Base-by-base conservation (phyloP, 2,329 filamentous ascomycete species). In the Rhytidhysteron rufulum region DNA sequence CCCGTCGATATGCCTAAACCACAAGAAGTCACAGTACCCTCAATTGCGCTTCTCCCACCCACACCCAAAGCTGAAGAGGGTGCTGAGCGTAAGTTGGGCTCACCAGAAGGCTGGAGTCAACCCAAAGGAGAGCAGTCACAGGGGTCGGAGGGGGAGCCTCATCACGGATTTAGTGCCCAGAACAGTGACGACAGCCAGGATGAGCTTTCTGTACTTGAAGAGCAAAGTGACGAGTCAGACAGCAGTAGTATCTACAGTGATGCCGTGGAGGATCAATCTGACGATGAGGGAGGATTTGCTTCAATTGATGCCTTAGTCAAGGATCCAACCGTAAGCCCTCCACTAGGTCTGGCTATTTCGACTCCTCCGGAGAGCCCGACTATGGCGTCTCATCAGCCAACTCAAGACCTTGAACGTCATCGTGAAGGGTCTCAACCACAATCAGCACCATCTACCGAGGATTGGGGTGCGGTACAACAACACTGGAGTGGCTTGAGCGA, bases 281-380 rank as follows among this genome's bases (percentile, higher is more conserved):
- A 27, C 24, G 82, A 85, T 29, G 77, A 75, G 2, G 77, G 78
- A 34, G 85, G 83, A 0, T 90, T 88, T 53, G 72, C 80, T 54
- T 89, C 85, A 4, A 71, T 90, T 6, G 77, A 89, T 60, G 86
- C 86, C 9, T 78, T 89, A 7, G 74, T 88, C 1, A 77, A 82
- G 16, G 80, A 74, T 34, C 80, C 84, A 3, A 52, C 71, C 2
- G 47, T 57, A 37, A 47, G 59, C 24, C 50, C 55, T 33, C 32
- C 51, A 33, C 31, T 52, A 33, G 36, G 56, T 27, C 31, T 60
- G 17, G 47, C 56, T 43, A 44, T 37, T 7, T 60, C 58, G 16
- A 50, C 46, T 40, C 50, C 55, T 37, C 57, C 53, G n/a, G 47
- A 53, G 31, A 42, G 41, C 22, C 48, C 35, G n/a, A 22, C 42